phyloP scores from a whole-genome alignment of 1,284 basidiomycete species.

The Ganoderma lingzhi region DNA sequence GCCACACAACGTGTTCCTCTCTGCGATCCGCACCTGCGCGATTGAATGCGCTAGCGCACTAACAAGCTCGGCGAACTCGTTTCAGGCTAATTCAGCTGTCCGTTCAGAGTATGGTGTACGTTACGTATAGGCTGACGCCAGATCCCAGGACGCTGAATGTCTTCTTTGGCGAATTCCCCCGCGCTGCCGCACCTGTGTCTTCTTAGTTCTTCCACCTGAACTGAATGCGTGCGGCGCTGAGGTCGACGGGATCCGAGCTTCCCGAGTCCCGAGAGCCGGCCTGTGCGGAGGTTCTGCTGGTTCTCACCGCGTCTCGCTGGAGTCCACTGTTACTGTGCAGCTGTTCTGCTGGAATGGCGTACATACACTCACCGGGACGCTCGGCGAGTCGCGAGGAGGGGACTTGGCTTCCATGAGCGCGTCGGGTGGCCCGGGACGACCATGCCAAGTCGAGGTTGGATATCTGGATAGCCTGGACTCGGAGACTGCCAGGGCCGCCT shows the following conservation, averaged over 20 bases:
- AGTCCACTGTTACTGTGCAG: neutral
- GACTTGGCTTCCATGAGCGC: constrained; percentile 1
- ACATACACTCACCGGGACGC: neutral
- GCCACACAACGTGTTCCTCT: neutral
- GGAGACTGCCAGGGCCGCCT: neutral
- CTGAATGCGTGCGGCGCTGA: neutral
- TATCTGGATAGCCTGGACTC: neutral
- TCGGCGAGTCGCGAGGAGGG: neutral
- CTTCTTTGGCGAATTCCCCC: neutral
- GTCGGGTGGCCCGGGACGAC: neutral
- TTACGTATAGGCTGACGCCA: neutral
- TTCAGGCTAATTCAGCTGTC: neutral
- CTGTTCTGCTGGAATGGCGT: neutral
- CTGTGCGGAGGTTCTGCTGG: neutral
- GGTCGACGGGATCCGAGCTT: neutral
- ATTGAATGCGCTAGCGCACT: neutral
- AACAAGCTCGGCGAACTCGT: constrained; percentile 2
- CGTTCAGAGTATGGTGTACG: neutral
- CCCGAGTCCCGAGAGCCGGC: constrained; percentile 1
- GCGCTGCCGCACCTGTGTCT: neutral
- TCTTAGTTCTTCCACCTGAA: neutral
- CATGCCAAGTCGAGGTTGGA: neutral
- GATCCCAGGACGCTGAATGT: neutral
- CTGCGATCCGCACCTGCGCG: neutral
- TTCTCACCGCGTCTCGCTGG: neutral